Percentiles rank a stretch among this genome's conserved stretches.
phyloP scores from a whole-genome alignment of 2,329 filamentous ascomycete species.

The Fusarium hainanense region DNA sequence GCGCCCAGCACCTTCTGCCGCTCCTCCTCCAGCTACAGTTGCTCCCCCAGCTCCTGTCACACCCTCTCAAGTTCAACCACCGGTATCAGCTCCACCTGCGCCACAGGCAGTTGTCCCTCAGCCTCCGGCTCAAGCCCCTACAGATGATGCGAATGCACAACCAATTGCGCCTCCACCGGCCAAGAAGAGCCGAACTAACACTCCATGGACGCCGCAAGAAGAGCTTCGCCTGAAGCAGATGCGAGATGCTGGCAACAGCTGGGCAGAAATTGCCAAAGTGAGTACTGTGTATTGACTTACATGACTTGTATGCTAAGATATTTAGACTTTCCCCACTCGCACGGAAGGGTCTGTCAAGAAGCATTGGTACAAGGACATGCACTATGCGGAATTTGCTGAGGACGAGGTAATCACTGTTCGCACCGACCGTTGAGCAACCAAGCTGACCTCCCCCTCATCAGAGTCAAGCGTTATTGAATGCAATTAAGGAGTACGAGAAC shows the following conservation, averaged over 20 bases:
- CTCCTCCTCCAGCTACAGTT: constrained; percentile 53
- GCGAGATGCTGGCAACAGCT: constrained; percentile 91
- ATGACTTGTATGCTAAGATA: constrained; percentile 9
- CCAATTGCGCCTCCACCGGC: constrained; percentile 63
- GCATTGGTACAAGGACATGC: constrained; percentile 99
- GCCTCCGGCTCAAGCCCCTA: constrained; percentile 45
- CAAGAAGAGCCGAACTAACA: constrained; percentile 98
- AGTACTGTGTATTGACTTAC: constrained; percentile 51
- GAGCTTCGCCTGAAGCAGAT: constrained; percentile 93
- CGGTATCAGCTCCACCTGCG: constrained; percentile 46
- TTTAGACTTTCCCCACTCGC: constrained; percentile 87
- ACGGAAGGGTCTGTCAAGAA: constrained; percentile 99
- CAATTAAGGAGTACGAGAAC: constrained; percentile 98
- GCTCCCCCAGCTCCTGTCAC: constrained; percentile 50
- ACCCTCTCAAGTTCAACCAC: constrained; percentile 49
- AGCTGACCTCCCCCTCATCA: constrained; percentile 53
- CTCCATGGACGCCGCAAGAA: constrained; percentile 95
- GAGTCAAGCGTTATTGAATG: constrained; percentile 84
- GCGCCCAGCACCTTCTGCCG: constrained; percentile 54
- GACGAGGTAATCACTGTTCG: constrained; percentile 77
- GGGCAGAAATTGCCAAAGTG: constrained; percentile 99
- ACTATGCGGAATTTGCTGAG: constrained; percentile 98
- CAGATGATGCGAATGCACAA: constrained; percentile 49
- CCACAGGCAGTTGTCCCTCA: constrained; percentile 46
- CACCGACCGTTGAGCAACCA: constrained; percentile 19